Base-by-base conservation (phyloP, 2,329 filamentous ascomycete species). In the Didymella lethalis region DNA sequence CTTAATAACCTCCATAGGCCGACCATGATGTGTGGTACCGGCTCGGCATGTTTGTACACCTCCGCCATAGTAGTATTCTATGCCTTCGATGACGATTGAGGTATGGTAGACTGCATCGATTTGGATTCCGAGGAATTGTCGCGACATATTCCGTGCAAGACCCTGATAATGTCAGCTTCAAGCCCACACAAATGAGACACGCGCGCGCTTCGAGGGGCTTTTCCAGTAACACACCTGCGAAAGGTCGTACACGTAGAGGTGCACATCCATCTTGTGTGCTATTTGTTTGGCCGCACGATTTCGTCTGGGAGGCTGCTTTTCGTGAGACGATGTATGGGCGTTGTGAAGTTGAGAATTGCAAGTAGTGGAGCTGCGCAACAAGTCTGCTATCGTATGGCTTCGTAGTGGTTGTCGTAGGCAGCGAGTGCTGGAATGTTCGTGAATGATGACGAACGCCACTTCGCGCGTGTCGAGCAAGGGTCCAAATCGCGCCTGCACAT, bases 51-150 rank as follows among this genome's bases (percentile, higher is more conserved):
- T 88, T 69, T 96, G 91, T 51, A 98, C 90, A 54, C 92, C 92
- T 54, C 91, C 88, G 60, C 96, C 94, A 67, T 93, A 98, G 69
- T 94, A 88, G 76, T 96, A 97, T 78, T 99, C 95, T 49, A 90
- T 85, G n/a, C 89, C 88, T 51, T 88, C 86, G 38, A 98, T 83
- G 41, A 97, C 89, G 53, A 99, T 88, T 0, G 93, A 92, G 0
- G 95, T 98, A 76, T 99, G 95, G 68, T 98, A 98, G 52, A 99
- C 87, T 53, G 95, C 95, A 76, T 98, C 94, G 48, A 97, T 91
- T 51, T 90, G 87, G 1, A 83, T 85, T 1, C 88, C 88, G 4
- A 89, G 84, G 45, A 90, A 80, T 47, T 84, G 79, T 48, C 74
- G 75, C 12, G 85, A 88, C 74, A 87, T 85, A 32, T 65, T 64